phyloP scores from a whole-genome alignment of 1,139 yeast species.

The Nakaseomyces kungkrabaensis region DNA sequence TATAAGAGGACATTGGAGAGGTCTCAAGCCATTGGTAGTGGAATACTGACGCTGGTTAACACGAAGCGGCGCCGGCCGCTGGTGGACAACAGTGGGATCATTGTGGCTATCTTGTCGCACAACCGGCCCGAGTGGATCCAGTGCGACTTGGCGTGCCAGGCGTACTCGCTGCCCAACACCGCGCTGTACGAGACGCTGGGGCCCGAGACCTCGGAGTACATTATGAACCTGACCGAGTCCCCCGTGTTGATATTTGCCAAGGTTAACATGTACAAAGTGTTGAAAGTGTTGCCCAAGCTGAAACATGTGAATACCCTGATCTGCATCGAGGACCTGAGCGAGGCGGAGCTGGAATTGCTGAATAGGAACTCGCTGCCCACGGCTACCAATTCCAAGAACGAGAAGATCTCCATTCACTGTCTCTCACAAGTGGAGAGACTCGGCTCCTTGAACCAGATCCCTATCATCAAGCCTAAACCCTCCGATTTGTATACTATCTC shows the following conservation, averaged over 20 bases:
- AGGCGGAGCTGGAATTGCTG: conserved; percentile 28
- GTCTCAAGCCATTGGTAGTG: conserved; percentile 50
- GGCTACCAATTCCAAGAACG: conserved; percentile 14
- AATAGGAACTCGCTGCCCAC: conserved; percentile 18
- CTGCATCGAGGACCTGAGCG: conserved; percentile 42
- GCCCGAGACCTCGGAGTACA: conserved; percentile 47
- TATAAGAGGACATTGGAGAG: conserved; percentile 36
- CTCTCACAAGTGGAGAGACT: conserved; percentile 44
- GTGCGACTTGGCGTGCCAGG: conserved; percentile 49
- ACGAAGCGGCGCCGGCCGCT: conserved; percentile 31
- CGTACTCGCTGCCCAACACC: conserved; percentile 45
- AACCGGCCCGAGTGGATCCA: conserved; percentile 53
- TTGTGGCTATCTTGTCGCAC: conserved; percentile 47
- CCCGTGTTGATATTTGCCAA: conserved; percentile 46
- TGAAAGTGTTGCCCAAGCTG: conserved; percentile 33
- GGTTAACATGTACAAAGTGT: conserved; percentile 37
- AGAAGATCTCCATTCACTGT: conserved; percentile 33
- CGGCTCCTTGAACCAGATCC: conserved; percentile 42
- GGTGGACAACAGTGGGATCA: conserved; percentile 31
- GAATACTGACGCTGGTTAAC: conserved; percentile 46
- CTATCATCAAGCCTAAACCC: conserved; percentile 42
- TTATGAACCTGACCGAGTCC: conserved; percentile 45
- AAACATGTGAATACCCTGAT: conserved; percentile 37
- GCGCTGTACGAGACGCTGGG: conserved; percentile 60
- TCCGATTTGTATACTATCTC: conserved; percentile 54